Evolutionary conservation across 306 rosid species (phyloP).

Genomic region (Betula pendula): DNA sequence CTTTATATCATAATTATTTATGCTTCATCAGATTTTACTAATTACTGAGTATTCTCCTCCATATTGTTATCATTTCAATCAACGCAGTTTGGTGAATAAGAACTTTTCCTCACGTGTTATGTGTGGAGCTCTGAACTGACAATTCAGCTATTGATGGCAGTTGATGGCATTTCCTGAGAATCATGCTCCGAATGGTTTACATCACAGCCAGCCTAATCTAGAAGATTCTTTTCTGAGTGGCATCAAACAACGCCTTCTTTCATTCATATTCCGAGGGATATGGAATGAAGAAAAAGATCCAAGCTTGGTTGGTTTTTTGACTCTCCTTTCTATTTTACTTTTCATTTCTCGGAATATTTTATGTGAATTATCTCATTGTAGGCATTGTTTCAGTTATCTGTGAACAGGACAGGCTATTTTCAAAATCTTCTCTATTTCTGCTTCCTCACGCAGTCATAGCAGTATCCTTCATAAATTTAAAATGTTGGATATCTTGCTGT

Average conservation of each 20-base stretch:
- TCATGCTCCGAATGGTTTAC: slow-evolving; percentile 55
- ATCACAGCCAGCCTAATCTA: slow-evolving; percentile 46
- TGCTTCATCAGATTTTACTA: background rate
- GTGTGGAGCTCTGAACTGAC: slow-evolving; percentile 35
- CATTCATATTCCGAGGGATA: slow-evolving; percentile 78
- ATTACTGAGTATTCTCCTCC: background rate
- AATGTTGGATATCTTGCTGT: no score
- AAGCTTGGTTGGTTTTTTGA: slow-evolving; percentile 63
- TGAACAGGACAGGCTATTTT: slow-evolving; percentile 19
- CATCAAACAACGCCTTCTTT: slow-evolving; percentile 88
- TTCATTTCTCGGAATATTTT: slow-evolving; percentile 23
- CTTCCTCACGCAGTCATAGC: background rate
- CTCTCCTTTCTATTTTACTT: slow-evolving; percentile 24
- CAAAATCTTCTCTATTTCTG: slow-evolving; percentile 1
- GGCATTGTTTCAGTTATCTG: slow-evolving; percentile 13
- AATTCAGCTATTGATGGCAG: slow-evolving; percentile 50
- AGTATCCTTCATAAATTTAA: background rate
- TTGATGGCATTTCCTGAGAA: slow-evolving; percentile 42
- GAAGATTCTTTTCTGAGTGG: slow-evolving; percentile 69
- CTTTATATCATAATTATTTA: background rate
- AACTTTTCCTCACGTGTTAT: slow-evolving; percentile 20
- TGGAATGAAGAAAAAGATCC: slow-evolving; percentile 90
- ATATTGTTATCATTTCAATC: background rate
- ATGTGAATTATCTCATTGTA: slow-evolving; percentile 12
- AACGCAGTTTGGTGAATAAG: background rate